Evolutionary conservation across 257 asterid species (phyloP), one percentile per base, ranked within the genome.

Genomic region (Apocynum venetum): DNA sequence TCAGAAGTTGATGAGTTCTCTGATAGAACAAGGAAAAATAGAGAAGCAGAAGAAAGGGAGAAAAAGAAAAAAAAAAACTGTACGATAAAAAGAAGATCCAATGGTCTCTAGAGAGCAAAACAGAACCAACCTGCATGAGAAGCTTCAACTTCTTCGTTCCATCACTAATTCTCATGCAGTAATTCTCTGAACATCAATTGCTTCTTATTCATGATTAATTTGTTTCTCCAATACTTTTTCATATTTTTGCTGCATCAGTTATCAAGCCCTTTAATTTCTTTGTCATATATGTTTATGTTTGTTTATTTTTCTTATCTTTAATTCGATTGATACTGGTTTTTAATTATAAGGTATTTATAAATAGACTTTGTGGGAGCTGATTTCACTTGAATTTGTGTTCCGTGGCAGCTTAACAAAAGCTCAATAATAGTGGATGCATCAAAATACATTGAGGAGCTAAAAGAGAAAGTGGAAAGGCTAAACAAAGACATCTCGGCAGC

Each of bases 101-200:
- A 91, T 89, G 97, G 93, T 81, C 83, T 89, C 97, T 4, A 86
- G 88, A 83, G 92, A 89, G 89, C 91, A 84, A 72, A 86, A 83
- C 75, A 87, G 75, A 82, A 85, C 82, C 72, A 74, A 82, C 44
- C 81, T 88, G 80, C 85, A 85, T 86, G 96, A 91, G 82, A 88
- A 94, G 83, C 89, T 92, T 73, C 97, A 94, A 81, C 89, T 88
- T 81, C 98, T 94, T 83, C 96, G 94, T 76, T 89, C 97, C 76
- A 78, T 89, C 86, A 87, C 98, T 81, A 88, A 91, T 72, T 94
- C 97, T 84, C 92, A 87, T 82, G 88, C 98, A 68, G 98, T 94
- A 92, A 87, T 77, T 76, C 48, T n/a, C 66, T 72, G 19, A 46
- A 46, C 49, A 25, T 25, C 31, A 25, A 25, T 25, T 25, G 31